Conservation (phyloP, 2,329 filamentous ascomycete genomes). For the Fusarium stilboides region DNA sequence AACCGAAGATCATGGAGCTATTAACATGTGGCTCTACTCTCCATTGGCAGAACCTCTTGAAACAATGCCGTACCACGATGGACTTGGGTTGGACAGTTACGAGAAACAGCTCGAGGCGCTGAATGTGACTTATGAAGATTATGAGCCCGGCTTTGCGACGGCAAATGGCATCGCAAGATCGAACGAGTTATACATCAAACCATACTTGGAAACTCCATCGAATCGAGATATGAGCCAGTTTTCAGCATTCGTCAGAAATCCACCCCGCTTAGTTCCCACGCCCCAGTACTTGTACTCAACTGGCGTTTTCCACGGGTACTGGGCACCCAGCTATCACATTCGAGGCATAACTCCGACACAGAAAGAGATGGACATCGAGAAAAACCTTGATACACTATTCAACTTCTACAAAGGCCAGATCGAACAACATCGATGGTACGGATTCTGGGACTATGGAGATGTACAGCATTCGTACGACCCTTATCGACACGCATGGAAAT, state of each 20-base stretch:
- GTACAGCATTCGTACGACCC: conserved; percentile 74
- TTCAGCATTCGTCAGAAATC: conserved; percentile 55
- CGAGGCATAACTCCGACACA: conserved; percentile 28
- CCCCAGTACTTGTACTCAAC: conserved; percentile 60
- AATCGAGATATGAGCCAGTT: conserved; percentile 59
- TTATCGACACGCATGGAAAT: conserved; percentile 72
- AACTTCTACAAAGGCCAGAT: conserved; percentile 69
- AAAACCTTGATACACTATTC: conserved; percentile 68
- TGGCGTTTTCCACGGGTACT: conserved; percentile 34
- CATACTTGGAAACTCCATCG: conserved; percentile 65
- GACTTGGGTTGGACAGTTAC: conserved; percentile 69
- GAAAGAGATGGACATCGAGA: conserved; percentile 61
- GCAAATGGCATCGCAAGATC: conserved; percentile 71
- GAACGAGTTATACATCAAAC: conserved; percentile 66
- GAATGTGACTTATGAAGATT: conserved; percentile 75
- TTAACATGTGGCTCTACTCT: conserved; percentile 74
- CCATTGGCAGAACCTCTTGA: conserved; percentile 70
- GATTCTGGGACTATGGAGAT: conserved; percentile 74
- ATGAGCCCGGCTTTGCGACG: conserved; percentile 67
- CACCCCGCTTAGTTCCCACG: conserved; percentile 65
- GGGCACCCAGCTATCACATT: conserved; percentile 22
- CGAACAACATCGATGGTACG: conserved; percentile 72
- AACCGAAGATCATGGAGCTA: conserved; percentile 62
- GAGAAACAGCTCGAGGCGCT: conserved; percentile 71
- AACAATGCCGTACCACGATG: conserved; percentile 70